Evolutionary conservation across 495 filamentous ascomycete genomes (phyloP).

Genomic region (Tuber borchii): DNA sequence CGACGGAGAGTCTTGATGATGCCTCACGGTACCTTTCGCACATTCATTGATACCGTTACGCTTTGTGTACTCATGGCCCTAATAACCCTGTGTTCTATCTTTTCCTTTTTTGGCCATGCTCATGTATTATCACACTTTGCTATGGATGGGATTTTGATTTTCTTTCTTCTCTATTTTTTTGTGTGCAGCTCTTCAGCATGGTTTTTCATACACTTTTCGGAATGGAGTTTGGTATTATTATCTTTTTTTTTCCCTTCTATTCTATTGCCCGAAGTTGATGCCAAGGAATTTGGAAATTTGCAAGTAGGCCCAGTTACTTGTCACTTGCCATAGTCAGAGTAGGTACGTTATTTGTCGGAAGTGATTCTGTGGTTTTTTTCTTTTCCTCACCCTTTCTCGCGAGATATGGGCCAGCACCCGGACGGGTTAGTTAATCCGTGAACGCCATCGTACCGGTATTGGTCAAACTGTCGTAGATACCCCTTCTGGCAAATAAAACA

Average conservation of each 20-base stretch:
- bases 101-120: background rate
- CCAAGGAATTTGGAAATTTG: background rate
- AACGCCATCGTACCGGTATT: no score
- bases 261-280: background rate
- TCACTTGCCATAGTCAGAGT: background rate
- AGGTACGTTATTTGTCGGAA: background rate
- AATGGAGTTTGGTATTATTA: background rate
- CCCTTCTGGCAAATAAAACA: no score
- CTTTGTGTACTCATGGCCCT: background rate
- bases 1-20: background rate
- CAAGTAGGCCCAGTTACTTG: background rate
- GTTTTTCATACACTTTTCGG: background rate
- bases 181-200: background rate
- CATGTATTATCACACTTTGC: conserved; percentile 3
- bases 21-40: background rate
- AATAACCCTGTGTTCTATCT: background rate
- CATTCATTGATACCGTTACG: background rate
- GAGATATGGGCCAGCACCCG: no score
- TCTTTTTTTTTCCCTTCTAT: background rate
- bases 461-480: no score
- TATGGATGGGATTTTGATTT: background rate
- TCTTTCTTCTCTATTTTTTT: background rate
- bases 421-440: no score
- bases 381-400: no score
- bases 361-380: background rate